Base-by-base conservation (phyloP, 2,329 filamentous ascomycete genomes). In the Fusarium sp. region DNA sequence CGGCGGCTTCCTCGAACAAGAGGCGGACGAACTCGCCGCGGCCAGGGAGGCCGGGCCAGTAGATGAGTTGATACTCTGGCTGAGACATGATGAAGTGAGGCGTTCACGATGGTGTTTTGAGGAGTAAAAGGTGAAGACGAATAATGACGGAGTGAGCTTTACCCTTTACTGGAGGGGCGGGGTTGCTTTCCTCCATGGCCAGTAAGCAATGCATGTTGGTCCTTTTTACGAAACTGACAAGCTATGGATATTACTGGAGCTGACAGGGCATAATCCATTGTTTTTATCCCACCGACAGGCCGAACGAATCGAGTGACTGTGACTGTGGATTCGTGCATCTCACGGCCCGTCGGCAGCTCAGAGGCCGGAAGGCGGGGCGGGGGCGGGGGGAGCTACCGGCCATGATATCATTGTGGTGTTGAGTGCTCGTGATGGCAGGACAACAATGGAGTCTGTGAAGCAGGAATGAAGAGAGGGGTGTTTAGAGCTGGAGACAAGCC, bases 1-100 rank as follows among this genome's bases (percentile, higher is more conserved):
- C 89, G 20, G 88, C 88, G 22, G 90, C 87, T 62, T 93, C 92
- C 83, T 95, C 93, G 74, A 96, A 90, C 18, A 88, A 87, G 13
- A 96, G 88, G 25, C 94, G 93, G 79, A 95, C 84, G 80, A 91
- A 90, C 80, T 96, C 94, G 70, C 91, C 94, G 58, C 94, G 92
- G 45, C 94, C 94, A 36, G 94, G 94, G 29, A 94, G 84, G 20
- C 82, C 82, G 20, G 92, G 92, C 89, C 92, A 94, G 87, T 95
- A 95, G 79, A 94, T 85, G 66, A 94, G 88, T 73, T 91, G 86
- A 80, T 92, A 93, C 1, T 86, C 84, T 63, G 83, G 80, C 57
- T 86, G 84, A 47, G 79, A 79, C 73, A 75, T 75, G 50, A 9
- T 59, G 45, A 16, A 33, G 27, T 52, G 47, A 52, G 13, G 27